Percentiles rank a stretch among this genome's conserved stretches.
Evolutionary conservation across 352 stramenopile species (phyloP).

Genomic region (Pythium phragmiticola): DNA sequence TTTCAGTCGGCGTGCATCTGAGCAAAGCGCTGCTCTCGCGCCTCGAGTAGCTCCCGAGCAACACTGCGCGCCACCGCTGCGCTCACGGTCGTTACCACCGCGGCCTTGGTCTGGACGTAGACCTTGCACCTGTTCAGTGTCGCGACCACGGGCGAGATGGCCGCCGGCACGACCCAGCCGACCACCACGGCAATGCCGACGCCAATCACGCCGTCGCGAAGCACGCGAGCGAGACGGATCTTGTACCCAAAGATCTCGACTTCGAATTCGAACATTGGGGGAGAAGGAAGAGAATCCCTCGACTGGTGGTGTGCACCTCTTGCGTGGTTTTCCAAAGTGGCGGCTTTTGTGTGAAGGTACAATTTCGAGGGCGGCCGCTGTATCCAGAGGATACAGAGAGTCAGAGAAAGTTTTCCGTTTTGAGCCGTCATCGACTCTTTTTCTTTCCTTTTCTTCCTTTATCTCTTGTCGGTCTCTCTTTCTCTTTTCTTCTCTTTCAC

Average conservation of each 20-base stretch:
- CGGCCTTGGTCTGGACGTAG: background rate
- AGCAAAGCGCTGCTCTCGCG: background rate
- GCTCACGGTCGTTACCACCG: too few species aligned
- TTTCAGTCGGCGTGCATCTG: background rate
- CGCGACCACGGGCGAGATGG: background rate
- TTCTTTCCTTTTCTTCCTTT: background rate
- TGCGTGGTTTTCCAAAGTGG: background rate
- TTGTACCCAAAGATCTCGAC: background rate
- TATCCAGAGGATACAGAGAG: background rate
- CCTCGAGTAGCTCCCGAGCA: background rate
- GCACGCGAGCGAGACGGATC: background rate
- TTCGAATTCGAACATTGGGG: background rate
- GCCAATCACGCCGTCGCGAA: background rate
- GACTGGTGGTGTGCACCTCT: background rate
- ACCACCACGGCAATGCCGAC: background rate
- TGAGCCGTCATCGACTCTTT: background rate
- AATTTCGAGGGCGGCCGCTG: background rate
- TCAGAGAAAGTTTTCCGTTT: too few species aligned
- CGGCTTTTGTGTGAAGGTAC: background rate
- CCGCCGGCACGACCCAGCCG: background rate
- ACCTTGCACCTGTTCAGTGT: background rate
- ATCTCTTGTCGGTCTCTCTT: background rate
- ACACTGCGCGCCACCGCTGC: background rate
- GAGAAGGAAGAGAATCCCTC: background rate
- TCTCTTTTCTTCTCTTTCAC: background rate